These are phyloP conservation scores for Scheffersomyces ergatensis DNA, from an alignment of 805 yeast genomes.

Conservation along the genomic window DNA sequence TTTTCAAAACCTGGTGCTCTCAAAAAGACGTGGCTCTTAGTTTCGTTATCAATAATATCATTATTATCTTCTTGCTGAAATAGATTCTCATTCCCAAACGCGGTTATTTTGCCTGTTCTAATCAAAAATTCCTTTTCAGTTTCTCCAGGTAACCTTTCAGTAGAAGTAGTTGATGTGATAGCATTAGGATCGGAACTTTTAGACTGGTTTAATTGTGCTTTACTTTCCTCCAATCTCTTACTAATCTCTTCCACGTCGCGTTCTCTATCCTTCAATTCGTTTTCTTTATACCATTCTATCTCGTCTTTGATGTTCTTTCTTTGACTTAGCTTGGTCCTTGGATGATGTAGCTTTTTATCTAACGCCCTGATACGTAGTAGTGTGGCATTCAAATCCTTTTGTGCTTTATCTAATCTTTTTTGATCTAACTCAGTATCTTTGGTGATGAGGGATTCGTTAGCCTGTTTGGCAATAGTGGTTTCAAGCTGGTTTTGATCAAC, in stretches of 20 bases:
- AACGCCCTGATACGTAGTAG: conserved; percentile 45
- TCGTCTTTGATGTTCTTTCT: conserved; percentile 54
- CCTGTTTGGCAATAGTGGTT: conserved; percentile 63
- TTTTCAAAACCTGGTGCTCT: conserved; percentile 48
- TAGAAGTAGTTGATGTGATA: conserved; percentile 1
- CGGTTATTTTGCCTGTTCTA: conserved; percentile 90
- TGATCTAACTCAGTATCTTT: conserved; percentile 73
- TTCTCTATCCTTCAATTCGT: conserved; percentile 52
- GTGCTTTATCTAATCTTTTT: conserved; percentile 70
- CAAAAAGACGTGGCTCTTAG: conserved; percentile 41
- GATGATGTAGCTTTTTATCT: conserved; percentile 45
- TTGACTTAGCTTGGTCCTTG: conserved; percentile 64
- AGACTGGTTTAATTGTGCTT: conserved; percentile 33
- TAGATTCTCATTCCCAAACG: conserved; percentile 73
- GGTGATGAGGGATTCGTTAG: conserved; percentile 56
- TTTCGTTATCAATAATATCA: conserved; percentile 13
- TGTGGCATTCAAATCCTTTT: conserved; percentile 43
- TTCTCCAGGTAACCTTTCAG: conserved; percentile 64
- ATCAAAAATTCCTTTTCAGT: conserved; percentile 75
- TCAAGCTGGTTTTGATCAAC: conserved; percentile 85
- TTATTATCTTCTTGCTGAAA: conserved; percentile 46
- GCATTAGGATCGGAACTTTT: conserved; percentile 14
- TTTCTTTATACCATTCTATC: conserved; percentile 45
- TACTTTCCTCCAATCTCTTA: conserved; percentile 30
- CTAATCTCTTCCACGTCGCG: conserved; percentile 60